These are phyloP conservation scores for Microdochium bolleyi DNA, from an alignment of 2,329 filamentous ascomycete genomes.

Conservation along the genomic window DNA sequence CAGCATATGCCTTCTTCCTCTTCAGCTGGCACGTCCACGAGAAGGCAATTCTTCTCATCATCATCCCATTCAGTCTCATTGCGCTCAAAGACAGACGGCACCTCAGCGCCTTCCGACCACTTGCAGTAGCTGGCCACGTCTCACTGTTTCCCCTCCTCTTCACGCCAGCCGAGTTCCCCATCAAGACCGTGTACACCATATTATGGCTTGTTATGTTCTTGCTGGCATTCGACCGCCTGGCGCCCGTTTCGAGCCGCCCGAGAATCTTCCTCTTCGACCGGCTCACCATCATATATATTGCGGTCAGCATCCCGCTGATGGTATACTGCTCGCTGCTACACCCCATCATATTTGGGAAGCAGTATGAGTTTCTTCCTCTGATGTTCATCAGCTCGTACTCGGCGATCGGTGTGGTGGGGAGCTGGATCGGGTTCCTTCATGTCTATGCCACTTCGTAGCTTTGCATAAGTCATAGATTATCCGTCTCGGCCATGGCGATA, in stretches of 20 bases:
- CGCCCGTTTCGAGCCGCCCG: constrained; percentile 71
- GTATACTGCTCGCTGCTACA: constrained; percentile 83
- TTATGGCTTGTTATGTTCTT: constrained; percentile 86
- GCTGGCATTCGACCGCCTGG: constrained; percentile 76
- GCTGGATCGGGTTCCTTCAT: constrained; percentile 90
- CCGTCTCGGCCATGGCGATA: neutral
- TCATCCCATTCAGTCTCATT: constrained; percentile 90
- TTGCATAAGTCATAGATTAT: neutral
- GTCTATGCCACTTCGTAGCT: constrained; percentile 67
- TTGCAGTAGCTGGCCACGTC: constrained; percentile 90
- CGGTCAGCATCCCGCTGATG: constrained; percentile 81
- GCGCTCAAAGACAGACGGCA: constrained; percentile 85
- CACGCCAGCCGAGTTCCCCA: constrained; percentile 83
- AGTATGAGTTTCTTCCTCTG: constrained; percentile 82
- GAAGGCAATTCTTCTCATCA: constrained; percentile 88
- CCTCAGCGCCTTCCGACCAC: constrained; percentile 81
- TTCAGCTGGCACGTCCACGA: constrained; percentile 99
- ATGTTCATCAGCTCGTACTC: constrained; percentile 98
- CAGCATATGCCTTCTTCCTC: constrained; percentile 91
- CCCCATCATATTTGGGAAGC: constrained; percentile 71
- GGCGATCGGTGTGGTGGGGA: constrained; percentile 88
- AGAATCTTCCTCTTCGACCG: constrained; percentile 86
- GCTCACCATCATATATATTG: constrained; percentile 83
- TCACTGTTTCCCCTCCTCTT: constrained; percentile 92
- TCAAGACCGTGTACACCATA: constrained; percentile 90